Base-by-base conservation (phyloP, 352 stramenopile genomes). In the Phytophthora tubulina region DNA sequence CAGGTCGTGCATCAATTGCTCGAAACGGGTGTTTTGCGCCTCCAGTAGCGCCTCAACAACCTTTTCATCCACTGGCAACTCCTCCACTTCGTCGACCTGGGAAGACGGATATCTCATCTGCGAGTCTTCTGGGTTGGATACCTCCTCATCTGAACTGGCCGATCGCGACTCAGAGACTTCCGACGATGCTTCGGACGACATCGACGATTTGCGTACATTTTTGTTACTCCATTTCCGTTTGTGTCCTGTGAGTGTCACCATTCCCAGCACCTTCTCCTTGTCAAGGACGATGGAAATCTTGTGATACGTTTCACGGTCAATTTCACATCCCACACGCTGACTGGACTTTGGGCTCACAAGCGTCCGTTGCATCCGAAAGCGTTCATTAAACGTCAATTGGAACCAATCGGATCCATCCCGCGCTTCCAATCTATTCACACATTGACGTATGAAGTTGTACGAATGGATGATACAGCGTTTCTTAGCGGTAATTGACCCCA, bases 401-500 rank as follows among this genome's bases (percentile, higher is more conserved):
- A 81, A 84, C 76, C 76, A 84, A 50, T 79, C 73, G 8, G 72
- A 75, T 30, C 63, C 67, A 35, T 80, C 67, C 3, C 74, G 62
- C 17, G 60, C 71, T 35, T 73, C 48, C 31, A 84, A 59, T 3
- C 56, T 59, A 2, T 59, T 45, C 7, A 81, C 70, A 33, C 70
- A 80, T 55, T 73, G 63, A 4, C 50, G 48, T n/a, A 84, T 78
- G 50, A 81, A 80, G 14, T 84, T 66, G 64, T 78, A 78, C 49
- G 73, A 75, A 11, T 78, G 54, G 13, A 84, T 72, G 3, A 84
- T 56, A 39, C 67, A 76, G 27, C 74, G 59, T 56, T 78, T 84
- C 72, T 78, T 82, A 39, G 68, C 68, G 17, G 74, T 80, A 36
- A 82, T 80, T 4, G 64, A 78, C 6, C 70, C 77, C 11, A 84